Base-by-base conservation (phyloP, 768 basidiomycete species). In the Lactarius quietus region DNA sequence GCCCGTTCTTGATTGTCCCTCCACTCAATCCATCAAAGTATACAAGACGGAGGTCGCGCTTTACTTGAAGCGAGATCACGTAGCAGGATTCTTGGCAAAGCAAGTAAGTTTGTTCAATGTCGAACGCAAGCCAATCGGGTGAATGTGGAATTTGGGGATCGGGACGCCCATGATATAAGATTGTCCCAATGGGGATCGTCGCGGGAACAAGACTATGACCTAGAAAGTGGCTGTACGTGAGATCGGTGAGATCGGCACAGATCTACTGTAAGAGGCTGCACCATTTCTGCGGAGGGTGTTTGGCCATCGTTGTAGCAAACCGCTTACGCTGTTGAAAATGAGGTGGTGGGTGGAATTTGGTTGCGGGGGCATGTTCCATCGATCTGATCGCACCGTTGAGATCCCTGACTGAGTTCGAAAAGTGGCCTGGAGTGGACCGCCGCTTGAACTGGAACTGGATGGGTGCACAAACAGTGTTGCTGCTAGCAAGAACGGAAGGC, bases 271-370 rank as follows among this genome's bases (percentile, higher is more conserved):
- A 26, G 4, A 33, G 33, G 33, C 8, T 66, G 41, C 48, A 63
- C 68, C 68, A 61, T 69, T 69, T 58, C 59, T 69, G 36, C 54
- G 62, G 33, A 75, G 71, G 1, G 75, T 77, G 59, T 79, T 79
- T 7, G 78, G 72, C 77, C 78, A 79, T 23, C 74, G 73, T 56
- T 80, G 79, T 15, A 80, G 72, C 6, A 78, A 66, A 3, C 75
- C 73, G 41, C 70, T 69, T 8, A 78, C 70, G 3, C 74, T 73
- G 45, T 76, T 74, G 56, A 79, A 80, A 18, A 79, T 69, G 14
- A 78, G 68, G 58, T 77, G 71, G 20, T 70, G 64, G 4, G 78
- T 77, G n/a, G 69, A 68, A 57, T 77, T 73, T 10, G 70, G 65
- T 31, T 68, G 64, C 1, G 76, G 76, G 1, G 57, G 36, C 6